Percentiles rank a stretch among this genome's conserved stretches.
phyloP scores from a whole-genome alignment of 202 grass and related monocot species.

The Carex arenaria region DNA sequence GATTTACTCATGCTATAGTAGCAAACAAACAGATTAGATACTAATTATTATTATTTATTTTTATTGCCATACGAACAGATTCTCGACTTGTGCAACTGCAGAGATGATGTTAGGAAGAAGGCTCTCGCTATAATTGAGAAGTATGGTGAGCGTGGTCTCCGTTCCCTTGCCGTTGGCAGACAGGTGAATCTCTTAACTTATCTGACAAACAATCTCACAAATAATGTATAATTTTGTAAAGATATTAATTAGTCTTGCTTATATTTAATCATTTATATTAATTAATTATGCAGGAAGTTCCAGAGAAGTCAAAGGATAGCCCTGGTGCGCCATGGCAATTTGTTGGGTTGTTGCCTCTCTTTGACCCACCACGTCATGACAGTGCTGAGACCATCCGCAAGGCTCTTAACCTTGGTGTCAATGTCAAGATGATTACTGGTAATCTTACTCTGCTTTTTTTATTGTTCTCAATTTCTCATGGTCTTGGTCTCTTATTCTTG shows the following conservation, averaged over 20 bases:
- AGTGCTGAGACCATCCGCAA: constrained; percentile 98
- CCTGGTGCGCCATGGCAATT: constrained; percentile 89
- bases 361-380: constrained; percentile 97
- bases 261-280: not conserved
- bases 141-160: constrained; percentile 91
- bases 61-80: constrained; percentile 50
- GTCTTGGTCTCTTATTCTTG: not conserved
- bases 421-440: constrained; percentile 99
- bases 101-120: constrained; percentile 77
- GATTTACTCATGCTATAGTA: not conserved
- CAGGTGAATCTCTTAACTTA: constrained; percentile 45
- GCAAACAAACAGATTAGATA: not conserved
- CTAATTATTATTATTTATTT: constrained; percentile 17
- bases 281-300: constrained; percentile 66
- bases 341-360: constrained; percentile 81
- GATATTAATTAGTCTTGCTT: not conserved
- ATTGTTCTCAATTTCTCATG: not conserved
- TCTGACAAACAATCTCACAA: not conserved
- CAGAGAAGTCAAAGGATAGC: constrained; percentile 74
- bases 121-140: constrained; percentile 75
- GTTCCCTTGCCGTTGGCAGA: constrained; percentile 86
- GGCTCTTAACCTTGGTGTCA: constrained; percentile 94
- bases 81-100: constrained; percentile 73
- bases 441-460: not conserved
- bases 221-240: not conserved